Evolutionary conservation across 1,284 basidiomycete genomes (phyloP).

Genomic region (Blastosporella zonata): DNA sequence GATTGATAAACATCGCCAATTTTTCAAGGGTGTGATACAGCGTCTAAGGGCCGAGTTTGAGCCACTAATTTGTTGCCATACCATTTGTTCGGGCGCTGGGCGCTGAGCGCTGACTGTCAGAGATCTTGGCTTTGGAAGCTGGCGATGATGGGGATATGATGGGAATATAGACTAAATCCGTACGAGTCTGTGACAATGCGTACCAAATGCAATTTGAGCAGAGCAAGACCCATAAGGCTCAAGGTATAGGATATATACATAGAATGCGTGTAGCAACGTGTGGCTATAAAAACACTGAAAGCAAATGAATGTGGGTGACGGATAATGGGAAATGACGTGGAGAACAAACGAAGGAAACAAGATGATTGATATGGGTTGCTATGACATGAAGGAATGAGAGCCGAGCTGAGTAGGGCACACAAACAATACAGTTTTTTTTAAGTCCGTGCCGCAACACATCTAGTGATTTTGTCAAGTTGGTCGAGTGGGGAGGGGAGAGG

Average conservation of each 20-base stretch:
- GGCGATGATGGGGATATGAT: too few species aligned
- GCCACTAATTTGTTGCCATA: too few species aligned
- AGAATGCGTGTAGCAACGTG: not conserved
- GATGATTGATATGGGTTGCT: not conserved
- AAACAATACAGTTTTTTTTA: too few species aligned
- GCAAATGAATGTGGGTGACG: not conserved
- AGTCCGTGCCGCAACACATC: not conserved
- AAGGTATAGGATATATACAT: conserved; percentile 11
- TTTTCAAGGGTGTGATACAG: too few species aligned
- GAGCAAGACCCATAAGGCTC: not conserved
- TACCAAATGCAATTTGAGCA: not conserved
- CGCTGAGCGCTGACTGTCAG: too few species aligned
- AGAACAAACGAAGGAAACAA: too few species aligned
- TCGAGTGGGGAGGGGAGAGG: not conserved
- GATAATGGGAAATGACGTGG: not conserved
- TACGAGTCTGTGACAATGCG: too few species aligned
- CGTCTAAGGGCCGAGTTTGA: too few species aligned
- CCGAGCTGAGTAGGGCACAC: not conserved
- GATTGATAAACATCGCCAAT: too few species aligned
- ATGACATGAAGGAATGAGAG: not conserved
- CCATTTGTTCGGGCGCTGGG: too few species aligned
- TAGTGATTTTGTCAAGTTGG: not conserved
- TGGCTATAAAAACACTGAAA: conserved; percentile 2
- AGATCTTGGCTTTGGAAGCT: too few species aligned
- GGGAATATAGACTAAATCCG: too few species aligned